These are phyloP conservation scores for Agaricus sinodeliciosus DNA, from an alignment of 768 basidiomycete genomes.

Conservation along the genomic window DNA sequence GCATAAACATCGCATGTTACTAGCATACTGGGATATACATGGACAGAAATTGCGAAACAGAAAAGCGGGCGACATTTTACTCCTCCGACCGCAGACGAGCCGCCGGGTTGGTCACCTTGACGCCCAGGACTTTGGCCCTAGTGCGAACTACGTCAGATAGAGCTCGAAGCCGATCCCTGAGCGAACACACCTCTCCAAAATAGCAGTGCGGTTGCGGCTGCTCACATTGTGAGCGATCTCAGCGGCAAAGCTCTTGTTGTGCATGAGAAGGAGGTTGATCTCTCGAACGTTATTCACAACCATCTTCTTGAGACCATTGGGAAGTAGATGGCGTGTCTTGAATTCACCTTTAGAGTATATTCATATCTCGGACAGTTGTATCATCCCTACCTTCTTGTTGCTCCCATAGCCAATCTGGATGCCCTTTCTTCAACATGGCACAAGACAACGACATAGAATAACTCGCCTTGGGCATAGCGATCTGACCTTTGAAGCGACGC, in stretches of 20 bases:
- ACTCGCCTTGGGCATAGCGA: constrained; percentile 91
- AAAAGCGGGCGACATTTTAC: constrained; percentile 39
- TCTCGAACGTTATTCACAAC: constrained; percentile 91
- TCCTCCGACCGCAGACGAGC: constrained; percentile 96
- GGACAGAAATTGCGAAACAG: constrained; percentile 24
- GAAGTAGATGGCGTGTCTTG: constrained; percentile 90
- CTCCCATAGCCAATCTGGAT: constrained; percentile 79
- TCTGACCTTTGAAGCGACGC: constrained; percentile 92
- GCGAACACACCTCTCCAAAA: constrained; percentile 71
- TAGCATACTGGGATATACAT: constrained; percentile 51
- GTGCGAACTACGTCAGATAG: constrained; percentile 9
- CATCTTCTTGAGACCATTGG: constrained; percentile 94
- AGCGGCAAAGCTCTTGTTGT: constrained; percentile 93
- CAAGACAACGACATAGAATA: neutral
- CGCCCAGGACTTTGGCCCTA: constrained; percentile 78
- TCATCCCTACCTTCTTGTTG: constrained; percentile 63
- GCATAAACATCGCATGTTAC: constrained; percentile 34
- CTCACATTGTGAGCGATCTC: constrained; percentile 96
- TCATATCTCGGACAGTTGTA: constrained; percentile 27
- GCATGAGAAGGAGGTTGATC: constrained; percentile 93
- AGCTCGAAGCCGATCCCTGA: neutral
- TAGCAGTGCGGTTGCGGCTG: constrained; percentile 88
- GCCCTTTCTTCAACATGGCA: too few species aligned
- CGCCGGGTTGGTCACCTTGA: constrained; percentile 92
- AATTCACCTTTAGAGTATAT: constrained; percentile 4